Conservation (phyloP, 768 basidiomycete genomes). For the Termitomyces bulborhizus region DNA sequence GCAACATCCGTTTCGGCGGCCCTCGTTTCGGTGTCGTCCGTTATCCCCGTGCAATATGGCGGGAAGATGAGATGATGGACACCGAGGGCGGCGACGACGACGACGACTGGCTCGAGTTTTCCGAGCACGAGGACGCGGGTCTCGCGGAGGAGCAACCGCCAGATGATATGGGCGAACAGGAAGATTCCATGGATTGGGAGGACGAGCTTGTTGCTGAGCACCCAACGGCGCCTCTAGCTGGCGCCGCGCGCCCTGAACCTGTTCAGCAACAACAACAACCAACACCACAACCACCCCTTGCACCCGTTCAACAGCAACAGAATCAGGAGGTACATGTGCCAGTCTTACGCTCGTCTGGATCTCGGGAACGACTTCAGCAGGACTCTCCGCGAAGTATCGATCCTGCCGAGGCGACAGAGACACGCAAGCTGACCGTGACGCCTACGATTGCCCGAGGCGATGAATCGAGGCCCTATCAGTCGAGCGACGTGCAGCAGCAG, state of each 20-base stretch:
- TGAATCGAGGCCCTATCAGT: conserved; percentile 32
- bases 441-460: conserved; percentile 67
- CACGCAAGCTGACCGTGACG: conserved; percentile 71
- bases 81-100: conserved; percentile 55
- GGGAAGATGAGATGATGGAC: conserved; percentile 60
- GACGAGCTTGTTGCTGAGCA: conserved; percentile 43
- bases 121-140: conserved; percentile 63
- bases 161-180: conserved; percentile 45
- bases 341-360: conserved; percentile 34
- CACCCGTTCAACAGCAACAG: conserved; percentile 29
- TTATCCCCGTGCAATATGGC: conserved; percentile 81
- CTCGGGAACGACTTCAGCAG: conserved; percentile 40
- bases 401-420: conserved; percentile 65
- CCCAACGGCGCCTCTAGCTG: conserved; percentile 28
- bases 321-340: conserved; percentile 12
- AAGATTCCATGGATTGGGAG: conserved; percentile 89
- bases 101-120: conserved; percentile 33
- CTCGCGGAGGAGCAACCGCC: conserved; percentile 46
- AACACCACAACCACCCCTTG: conserved; percentile 24
- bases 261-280: conserved; percentile 25
- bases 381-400: conserved; percentile 38
- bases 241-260: conserved; percentile 22
- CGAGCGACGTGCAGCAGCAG: conserved; percentile 20
- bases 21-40: conserved; percentile 55
- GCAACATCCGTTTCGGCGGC: conserved; percentile 67